These are phyloP conservation scores for Monosporozyma aquatica DNA, from an alignment of 805 yeast genomes.

Conservation along the genomic window DNA sequence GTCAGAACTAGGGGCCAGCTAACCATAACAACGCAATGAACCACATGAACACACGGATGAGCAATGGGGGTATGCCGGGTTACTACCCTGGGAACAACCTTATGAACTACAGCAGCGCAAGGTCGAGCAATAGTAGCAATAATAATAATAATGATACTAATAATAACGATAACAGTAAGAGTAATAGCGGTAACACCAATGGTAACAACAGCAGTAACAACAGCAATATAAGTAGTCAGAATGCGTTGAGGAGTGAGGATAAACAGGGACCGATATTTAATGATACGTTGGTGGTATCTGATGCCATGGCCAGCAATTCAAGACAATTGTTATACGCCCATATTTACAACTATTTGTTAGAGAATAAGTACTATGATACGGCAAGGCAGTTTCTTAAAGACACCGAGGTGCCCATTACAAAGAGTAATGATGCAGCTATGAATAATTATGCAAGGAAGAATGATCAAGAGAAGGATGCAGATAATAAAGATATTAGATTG, in stretches of 20 bases:
- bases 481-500: not conserved
- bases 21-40: not conserved
- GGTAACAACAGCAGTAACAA: not conserved
- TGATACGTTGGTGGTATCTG: slow-evolving; percentile 29
- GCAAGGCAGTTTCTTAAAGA: slow-evolving; percentile 41
- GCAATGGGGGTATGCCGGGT: not conserved
- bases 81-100: not conserved
- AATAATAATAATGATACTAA: not conserved
- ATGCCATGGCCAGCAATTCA: slow-evolving; percentile 40
- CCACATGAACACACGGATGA: not conserved
- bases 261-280: slow-evolving; percentile 9
- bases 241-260: too few relatives aligned
- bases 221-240: too few relatives aligned
- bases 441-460: not conserved
- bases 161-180: not conserved
- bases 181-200: not conserved
- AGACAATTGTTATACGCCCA: slow-evolving; percentile 44
- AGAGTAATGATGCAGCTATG: not conserved
- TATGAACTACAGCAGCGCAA: not conserved
- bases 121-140: not conserved
- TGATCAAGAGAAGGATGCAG: slow-evolving; percentile 1
- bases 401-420: slow-evolving; percentile 35
- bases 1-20: too few relatives aligned
- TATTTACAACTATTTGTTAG: slow-evolving; percentile 40
- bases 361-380: slow-evolving; percentile 40